Conservation (phyloP, 2,329 filamentous ascomycete species). For the Rutstroemia sp. region DNA sequence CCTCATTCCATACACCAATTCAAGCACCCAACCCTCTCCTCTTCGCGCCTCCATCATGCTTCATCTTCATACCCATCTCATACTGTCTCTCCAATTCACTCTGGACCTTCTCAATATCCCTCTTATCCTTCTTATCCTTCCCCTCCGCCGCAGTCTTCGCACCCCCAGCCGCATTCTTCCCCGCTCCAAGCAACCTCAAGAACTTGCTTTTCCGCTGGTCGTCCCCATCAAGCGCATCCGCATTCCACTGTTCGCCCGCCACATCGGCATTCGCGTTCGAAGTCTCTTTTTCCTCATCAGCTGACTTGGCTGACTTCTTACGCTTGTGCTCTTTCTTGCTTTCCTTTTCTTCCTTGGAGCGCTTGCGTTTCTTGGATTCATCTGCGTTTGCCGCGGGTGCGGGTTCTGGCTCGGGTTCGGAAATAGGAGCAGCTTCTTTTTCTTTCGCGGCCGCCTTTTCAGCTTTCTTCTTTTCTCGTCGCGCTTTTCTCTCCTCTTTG, state of each 20-base stretch:
- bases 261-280: background rate
- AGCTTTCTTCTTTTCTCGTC: slow-evolving; percentile 7
- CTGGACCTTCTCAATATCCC: slow-evolving; percentile 25
- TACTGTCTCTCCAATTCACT: slow-evolving; percentile 32
- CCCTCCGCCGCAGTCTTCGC: slow-evolving; percentile 5
- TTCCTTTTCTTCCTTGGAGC: slow-evolving; percentile 12
- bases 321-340: background rate
- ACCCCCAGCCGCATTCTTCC: slow-evolving; percentile 13
- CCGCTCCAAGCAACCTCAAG: slow-evolving; percentile 29
- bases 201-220: slow-evolving; percentile 30
- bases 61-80: slow-evolving; percentile 31
- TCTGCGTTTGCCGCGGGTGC: background rate
- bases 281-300: background rate
- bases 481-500: background rate
- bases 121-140: slow-evolving; percentile 11
- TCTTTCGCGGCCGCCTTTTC: slow-evolving; percentile 7
- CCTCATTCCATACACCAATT: background rate
- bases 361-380: slow-evolving; percentile 10
- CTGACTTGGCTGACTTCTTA: slow-evolving; percentile 6
- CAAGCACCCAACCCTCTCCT: slow-evolving; percentile 31
- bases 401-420: background rate
- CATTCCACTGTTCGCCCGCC: slow-evolving; percentile 24
- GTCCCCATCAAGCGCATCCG: slow-evolving; percentile 26
- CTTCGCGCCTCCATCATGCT: slow-evolving; percentile 31
- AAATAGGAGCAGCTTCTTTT: slow-evolving; percentile 1